Percentiles rank a stretch among this genome's conserved stretches.
Conservation (phyloP, 108 stramenopile species). For the Pseudonitzschia multistriata region DNA sequence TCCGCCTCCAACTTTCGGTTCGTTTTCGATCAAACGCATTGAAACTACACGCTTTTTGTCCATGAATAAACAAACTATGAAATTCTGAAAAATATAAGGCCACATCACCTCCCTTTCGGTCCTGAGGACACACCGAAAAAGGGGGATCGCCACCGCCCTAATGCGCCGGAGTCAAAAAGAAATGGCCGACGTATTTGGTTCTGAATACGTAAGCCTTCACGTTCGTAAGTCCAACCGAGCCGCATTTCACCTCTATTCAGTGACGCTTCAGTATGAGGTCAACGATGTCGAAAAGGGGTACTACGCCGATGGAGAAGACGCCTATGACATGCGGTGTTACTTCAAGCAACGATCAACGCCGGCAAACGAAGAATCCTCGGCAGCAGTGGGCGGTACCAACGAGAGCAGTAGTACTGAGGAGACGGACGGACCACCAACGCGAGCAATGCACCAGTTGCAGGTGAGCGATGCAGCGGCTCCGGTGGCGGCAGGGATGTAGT, state of each 20-base stretch:
- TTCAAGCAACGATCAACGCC: not conserved
- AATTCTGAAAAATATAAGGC: no score
- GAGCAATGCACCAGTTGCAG: not conserved
- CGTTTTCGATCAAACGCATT: no score
- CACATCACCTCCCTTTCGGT: constrained; percentile 99
- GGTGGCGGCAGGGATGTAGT: no score
- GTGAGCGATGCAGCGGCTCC: not conserved
- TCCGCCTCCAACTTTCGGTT: no score
- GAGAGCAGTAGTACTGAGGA: no score
- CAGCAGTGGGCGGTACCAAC: no score
- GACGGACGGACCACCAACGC: not conserved
- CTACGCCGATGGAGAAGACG: constrained; percentile 99
- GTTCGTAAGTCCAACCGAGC: constrained; percentile 96
- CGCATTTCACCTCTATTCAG: constrained; percentile 95
- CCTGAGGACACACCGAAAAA: constrained; percentile 90
- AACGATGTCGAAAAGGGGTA: constrained; percentile 97
- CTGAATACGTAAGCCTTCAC: constrained; percentile 95
- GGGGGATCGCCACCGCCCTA: constrained; percentile 91
- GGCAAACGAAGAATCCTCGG: not conserved
- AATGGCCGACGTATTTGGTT: constrained; percentile 93
- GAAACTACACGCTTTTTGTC: no score
- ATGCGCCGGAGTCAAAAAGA: constrained; percentile 87
- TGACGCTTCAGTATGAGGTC: constrained; percentile 92
- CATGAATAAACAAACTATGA: no score
- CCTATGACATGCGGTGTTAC: constrained; percentile 93